phyloP scores from a whole-genome alignment of 2,329 filamentous ascomycete genomes.

The Alternaria burnsii region DNA sequence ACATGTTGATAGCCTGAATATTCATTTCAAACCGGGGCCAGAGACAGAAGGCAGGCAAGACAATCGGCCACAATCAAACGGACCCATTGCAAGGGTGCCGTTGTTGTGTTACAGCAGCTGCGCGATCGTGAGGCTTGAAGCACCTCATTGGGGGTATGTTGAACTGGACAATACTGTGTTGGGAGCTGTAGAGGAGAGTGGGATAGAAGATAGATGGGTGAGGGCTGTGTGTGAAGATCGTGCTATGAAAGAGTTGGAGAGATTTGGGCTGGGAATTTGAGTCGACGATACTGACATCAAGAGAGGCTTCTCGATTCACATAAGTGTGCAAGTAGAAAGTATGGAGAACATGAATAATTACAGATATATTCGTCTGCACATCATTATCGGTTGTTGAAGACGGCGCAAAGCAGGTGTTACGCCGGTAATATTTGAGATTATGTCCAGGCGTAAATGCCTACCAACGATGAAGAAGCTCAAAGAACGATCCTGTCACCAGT shows the following conservation, averaged over 20 bases:
- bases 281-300: background rate
- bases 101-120: slow-evolving; percentile 1
- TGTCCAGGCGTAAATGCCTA: background rate
- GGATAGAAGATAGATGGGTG: background rate
- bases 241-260: background rate
- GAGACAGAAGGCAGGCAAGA: background rate
- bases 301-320: background rate
- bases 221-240: background rate
- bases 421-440: background rate
- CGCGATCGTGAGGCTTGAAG: slow-evolving; percentile 4
- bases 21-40: background rate
- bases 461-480: background rate
- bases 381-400: background rate
- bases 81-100: background rate
- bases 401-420: background rate
- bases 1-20: background rate
- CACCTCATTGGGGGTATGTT: background rate
- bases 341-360: background rate
- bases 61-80: background rate
- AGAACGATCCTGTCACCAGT: background rate
- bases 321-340: background rate
- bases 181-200: background rate
- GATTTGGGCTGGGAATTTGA: background rate
- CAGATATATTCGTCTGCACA: background rate
- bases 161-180: slow-evolving; percentile 1